Conservation (phyloP, 1,284 basidiomycete species). For the Baeospora myosura region DNA sequence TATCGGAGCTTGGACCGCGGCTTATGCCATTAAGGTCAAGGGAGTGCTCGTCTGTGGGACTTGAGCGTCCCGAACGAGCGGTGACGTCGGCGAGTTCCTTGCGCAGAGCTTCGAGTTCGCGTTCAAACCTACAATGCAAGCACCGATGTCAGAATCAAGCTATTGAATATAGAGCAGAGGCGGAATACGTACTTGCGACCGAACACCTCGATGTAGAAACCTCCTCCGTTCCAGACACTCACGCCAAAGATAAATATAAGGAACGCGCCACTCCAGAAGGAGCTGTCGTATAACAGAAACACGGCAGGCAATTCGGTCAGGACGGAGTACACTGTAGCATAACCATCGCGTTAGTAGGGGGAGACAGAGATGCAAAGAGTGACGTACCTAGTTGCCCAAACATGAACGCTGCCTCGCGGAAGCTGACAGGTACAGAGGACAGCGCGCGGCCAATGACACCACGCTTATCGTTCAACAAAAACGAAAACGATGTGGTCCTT, state of each 20-base stretch:
- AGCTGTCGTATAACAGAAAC: slow-evolving; percentile 72
- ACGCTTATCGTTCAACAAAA: slow-evolving; percentile 78
- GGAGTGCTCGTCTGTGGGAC: slow-evolving; percentile 30
- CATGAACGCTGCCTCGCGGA: slow-evolving; percentile 75
- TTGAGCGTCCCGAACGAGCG: slow-evolving; percentile 39
- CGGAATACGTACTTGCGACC: slow-evolving; percentile 72
- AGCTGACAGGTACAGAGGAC: slow-evolving; percentile 48
- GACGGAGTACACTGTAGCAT: slow-evolving; percentile 68
- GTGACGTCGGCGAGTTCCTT: slow-evolving; percentile 74
- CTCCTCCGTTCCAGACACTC: slow-evolving; percentile 80
- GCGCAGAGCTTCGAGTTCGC: slow-evolving; percentile 79
- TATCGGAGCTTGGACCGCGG: slow-evolving; percentile 29
- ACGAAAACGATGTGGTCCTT: slow-evolving; percentile 80
- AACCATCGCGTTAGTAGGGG: background rate
- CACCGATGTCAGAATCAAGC: slow-evolving; percentile 7
- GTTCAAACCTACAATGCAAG: slow-evolving; percentile 62
- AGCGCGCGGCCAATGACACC: slow-evolving; percentile 72
- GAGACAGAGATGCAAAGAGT: slow-evolving; percentile 5
- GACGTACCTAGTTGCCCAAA: slow-evolving; percentile 72
- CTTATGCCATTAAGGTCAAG: slow-evolving; percentile 15
- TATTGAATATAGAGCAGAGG: slow-evolving; percentile 4
- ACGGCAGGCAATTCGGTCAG: slow-evolving; percentile 84
- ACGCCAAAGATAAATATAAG: slow-evolving; percentile 74
- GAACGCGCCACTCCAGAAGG: slow-evolving; percentile 70
- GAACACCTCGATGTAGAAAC: slow-evolving; percentile 91